Evolutionary conservation across 2,329 filamentous ascomycete species (phyloP), one percentile per base, ranked within the genome.

Genomic region (Apiospora sp.): DNA sequence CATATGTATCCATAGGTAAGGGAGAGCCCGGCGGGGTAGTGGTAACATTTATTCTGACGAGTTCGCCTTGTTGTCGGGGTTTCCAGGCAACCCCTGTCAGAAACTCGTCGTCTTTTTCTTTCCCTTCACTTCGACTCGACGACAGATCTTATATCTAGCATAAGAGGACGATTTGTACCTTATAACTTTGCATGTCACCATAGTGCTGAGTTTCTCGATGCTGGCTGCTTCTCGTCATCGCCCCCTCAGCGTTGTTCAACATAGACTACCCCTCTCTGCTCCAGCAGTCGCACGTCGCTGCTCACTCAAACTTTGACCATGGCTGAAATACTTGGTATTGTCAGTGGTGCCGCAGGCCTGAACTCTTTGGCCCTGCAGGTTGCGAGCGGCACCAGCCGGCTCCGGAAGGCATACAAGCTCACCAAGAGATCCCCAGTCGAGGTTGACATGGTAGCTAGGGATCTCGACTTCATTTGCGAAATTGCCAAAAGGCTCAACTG

Each of bases 391-490:
- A 67, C 44, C 46, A 41, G n/a, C 14, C 67, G 19, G 19, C 70
- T 71, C 8, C 58, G 46, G 14, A 54, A 68, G 19, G 58, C 46
- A 22, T 71, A 71, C 34, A 71, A 71, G 24, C 58, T 51, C 27
- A 49, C 61, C 27, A 68, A 68, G 34, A 43, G 12, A 12, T 7
- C 43, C 1, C 46, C 70, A 3, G 24, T 46, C 7, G 44, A 68
- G n/a, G 8, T 71, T 4, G 46, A 44, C 0, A 24, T 3, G 3
- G 30, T 71, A 1, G n/a, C 49, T 16, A 22, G 37, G 27, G 22
- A 71, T 27, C 70, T 67, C 8, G 34, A 67, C 4, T 67, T 71
- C 61, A 48, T 68, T 12, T 24, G 24, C 19, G 16, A 67, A 1
- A 2, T 51, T 44, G 30, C 30, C 46, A 34, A 54, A 22, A 4